phyloP scores from a whole-genome alignment of 257 asterid genomes.

The Cordia subcordata region DNA sequence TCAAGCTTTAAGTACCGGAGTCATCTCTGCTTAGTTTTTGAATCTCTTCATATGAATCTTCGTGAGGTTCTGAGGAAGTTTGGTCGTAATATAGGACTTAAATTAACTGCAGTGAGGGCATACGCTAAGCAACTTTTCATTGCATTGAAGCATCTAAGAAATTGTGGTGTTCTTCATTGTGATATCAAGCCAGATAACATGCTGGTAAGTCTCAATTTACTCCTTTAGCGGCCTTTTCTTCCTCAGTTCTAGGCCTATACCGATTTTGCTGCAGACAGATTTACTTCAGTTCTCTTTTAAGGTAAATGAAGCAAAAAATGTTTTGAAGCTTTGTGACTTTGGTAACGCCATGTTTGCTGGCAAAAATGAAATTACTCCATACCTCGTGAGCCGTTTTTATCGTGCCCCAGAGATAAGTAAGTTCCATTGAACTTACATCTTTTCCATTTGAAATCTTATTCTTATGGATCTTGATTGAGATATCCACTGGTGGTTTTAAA shows the following conservation, averaged over 20 bases:
- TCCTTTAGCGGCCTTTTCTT: conserved; percentile 7
- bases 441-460: no score
- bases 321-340: conserved; percentile 92
- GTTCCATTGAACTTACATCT: conserved; percentile 19
- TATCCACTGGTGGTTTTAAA: neutral
- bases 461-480: no score
- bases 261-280: neutral
- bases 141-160: conserved; percentile 83
- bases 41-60: conserved; percentile 99
- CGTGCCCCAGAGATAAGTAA: conserved; percentile 99
- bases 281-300: conserved; percentile 13
- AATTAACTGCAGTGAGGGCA: conserved; percentile 95
- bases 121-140: conserved; percentile 95
- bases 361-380: conserved; percentile 93
- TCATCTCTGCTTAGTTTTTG: conserved; percentile 99
- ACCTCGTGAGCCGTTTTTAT: conserved; percentile 97
- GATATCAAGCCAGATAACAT: conserved; percentile 99
- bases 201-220: conserved; percentile 56
- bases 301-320: conserved; percentile 95
- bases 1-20: conserved; percentile 95
- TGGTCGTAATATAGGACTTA: conserved; percentile 99
- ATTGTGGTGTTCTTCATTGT: conserved; percentile 97
- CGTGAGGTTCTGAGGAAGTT: conserved; percentile 98
- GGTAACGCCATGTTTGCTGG: conserved; percentile 99
- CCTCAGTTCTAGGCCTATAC: neutral